Conservation (phyloP, 345 rosid species). For the Eucalyptus paniculata region DNA sequence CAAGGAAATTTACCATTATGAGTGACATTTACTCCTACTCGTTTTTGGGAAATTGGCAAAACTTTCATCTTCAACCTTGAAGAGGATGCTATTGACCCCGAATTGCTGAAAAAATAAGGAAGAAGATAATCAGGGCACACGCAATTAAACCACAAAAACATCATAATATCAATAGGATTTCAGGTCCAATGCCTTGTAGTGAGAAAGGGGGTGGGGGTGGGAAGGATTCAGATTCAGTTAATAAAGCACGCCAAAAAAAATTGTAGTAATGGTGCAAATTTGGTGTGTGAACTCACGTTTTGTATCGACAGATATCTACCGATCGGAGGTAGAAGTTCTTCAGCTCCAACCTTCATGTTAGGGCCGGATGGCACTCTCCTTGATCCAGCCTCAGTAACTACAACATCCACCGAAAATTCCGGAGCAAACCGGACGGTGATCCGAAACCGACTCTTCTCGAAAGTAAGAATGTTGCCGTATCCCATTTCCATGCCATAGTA, state of each 20-base stretch:
- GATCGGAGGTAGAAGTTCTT: conserved; percentile 23
- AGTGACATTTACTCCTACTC: neutral
- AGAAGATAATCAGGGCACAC: neutral
- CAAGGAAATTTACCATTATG: neutral
- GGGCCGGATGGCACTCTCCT: conserved; percentile 2
- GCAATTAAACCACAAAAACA: neutral
- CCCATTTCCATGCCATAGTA: conserved; percentile 79
- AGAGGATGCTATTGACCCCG: neutral
- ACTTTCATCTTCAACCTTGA: neutral
- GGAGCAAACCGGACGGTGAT: conserved; percentile 84
- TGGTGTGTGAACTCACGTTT: neutral
- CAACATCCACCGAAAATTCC: conserved; percentile 45
- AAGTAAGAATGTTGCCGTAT: conserved; percentile 43
- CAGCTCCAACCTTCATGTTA: conserved; percentile 26
- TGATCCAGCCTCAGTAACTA: conserved; percentile 18
- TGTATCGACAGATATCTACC: neutral
- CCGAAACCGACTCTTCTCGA: conserved; percentile 75
- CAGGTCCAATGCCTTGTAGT: neutral
- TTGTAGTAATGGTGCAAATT: neutral
- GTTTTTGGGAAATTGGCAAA: neutral
- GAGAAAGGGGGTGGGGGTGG: neutral
- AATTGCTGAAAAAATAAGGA: neutral
- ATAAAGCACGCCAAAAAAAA: neutral
- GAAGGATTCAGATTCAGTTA: neutral
- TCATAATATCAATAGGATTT: neutral